phyloP scores from a whole-genome alignment of 2,329 filamentous ascomycete species.

The Trichoderma harzianum region DNA sequence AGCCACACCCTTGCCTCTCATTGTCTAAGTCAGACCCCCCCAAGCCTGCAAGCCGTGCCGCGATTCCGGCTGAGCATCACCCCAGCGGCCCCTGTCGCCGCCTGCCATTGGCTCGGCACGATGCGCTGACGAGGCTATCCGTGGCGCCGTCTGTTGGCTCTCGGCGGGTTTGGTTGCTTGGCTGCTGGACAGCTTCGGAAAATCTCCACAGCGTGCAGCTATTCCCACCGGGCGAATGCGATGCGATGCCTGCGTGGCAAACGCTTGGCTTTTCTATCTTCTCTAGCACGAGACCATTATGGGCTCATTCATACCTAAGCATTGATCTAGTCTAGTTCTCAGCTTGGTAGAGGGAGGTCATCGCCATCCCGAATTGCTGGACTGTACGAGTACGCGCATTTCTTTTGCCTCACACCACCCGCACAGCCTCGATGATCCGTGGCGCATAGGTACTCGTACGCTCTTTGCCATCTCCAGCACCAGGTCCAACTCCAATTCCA shows the following conservation, averaged over 20 bases:
- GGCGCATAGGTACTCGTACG: not conserved
- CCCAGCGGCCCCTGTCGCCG: not conserved
- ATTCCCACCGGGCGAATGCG: no score
- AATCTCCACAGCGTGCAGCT: no score
- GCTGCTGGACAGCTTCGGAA: no score
- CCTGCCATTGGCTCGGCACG: constrained; percentile 14
- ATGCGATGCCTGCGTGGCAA: not conserved
- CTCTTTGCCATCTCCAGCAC: not conserved
- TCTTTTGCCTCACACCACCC: no score
- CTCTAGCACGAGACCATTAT: not conserved
- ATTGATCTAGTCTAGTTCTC: not conserved
- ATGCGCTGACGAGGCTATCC: constrained; percentile 17
- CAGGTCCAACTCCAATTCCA: not conserved
- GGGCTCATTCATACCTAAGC: not conserved
- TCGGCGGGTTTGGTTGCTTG: not conserved
- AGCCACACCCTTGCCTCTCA: not conserved
- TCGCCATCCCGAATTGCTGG: not conserved
- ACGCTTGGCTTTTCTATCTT: not conserved
- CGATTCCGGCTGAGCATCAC: not conserved
- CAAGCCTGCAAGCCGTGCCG: not conserved
- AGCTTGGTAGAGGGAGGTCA: not conserved
- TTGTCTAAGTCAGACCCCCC: not conserved
- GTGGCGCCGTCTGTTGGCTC: not conserved
- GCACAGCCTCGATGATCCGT: not conserved
- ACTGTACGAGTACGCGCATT: no score